phyloP scores from a whole-genome alignment of 257 asterid genomes.

The Nicotiana paniculata region DNA sequence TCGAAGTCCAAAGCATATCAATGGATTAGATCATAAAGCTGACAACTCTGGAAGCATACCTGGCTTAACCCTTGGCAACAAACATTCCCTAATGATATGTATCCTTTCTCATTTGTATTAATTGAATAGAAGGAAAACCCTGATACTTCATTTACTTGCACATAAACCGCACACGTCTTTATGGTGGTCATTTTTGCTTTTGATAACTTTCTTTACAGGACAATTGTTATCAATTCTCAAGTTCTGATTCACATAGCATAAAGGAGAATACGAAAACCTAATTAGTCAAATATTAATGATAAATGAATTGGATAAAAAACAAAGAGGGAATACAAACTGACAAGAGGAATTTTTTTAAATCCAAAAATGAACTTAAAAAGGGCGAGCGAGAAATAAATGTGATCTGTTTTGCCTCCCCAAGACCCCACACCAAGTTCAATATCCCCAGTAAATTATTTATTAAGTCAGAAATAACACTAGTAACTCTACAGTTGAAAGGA shows the following conservation, averaged over 20 bases:
- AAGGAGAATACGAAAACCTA: neutral
- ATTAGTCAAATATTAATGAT: neutral
- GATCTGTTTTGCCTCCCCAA: neutral
- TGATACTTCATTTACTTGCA: neutral
- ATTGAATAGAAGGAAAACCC: neutral
- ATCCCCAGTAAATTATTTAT: neutral
- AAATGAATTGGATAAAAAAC: neutral
- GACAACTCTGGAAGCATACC: neutral
- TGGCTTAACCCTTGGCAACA: neutral
- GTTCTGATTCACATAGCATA: neutral
- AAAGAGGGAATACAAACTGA: neutral
- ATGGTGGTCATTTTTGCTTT: neutral
- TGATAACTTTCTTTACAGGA: neutral
- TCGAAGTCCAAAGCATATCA: neutral
- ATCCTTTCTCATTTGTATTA: neutral
- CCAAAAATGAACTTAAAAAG: neutral
- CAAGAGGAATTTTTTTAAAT: neutral
- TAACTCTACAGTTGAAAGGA: neutral
- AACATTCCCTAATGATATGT: neutral
- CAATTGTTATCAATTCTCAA: neutral
- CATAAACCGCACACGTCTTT: neutral
- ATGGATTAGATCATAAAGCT: neutral
- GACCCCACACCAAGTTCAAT: neutral
- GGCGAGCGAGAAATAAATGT: neutral
- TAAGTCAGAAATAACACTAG: neutral